Evolutionary conservation across 176 grass and related monocot genomes (phyloP), one percentile per base, ranked within the genome.

Genomic region (Thalia dealbata): DNA sequence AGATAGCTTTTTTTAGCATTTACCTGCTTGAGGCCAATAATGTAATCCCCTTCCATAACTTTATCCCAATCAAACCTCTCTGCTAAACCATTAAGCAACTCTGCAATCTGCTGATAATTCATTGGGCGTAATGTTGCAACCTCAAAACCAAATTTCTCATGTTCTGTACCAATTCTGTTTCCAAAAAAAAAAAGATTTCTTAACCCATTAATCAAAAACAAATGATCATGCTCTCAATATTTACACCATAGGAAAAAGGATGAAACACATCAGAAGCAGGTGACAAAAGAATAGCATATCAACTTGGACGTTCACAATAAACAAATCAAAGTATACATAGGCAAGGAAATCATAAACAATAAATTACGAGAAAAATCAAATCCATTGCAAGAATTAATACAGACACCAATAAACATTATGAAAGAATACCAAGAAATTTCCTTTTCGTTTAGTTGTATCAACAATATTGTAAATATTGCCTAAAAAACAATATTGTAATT

Each of bases 141-240:
- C 69, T 97, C 90, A 75, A 97, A 97, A 73, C 95, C 95, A 81
- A 97, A 97, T 68, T 93, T 97, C 24, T 97, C 95, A 84, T 97
- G 95, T 52, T 97, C 90, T 3, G 90, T 97, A 68, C 95, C 95
- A 82, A 97, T 97, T 84, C 95, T 97, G 90, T 58, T 70, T 54
- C 74, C 80, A 38, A 29, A 80, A 27, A 56, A 30, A 26, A 16
- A 44, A 10, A 76, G 2, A 41, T 48, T 66, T 63, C 43, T 42
- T 23, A 50, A 21, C 64, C 24, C 18, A 16, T 22, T 12, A n/a
- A 69, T 12, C 9, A 7, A 27, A 27, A 70, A 51, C 5, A 16
- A 50, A 27, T 45, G 16, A 69, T 43, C 1, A 69, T 28, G 22
- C 1, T 63, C n/a, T n/a, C n/a, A n/a, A n/a, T n/a, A n/a, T n/a